Conservation (phyloP, 2,329 filamentous ascomycete species). For the Penicillium verrucosum region DNA sequence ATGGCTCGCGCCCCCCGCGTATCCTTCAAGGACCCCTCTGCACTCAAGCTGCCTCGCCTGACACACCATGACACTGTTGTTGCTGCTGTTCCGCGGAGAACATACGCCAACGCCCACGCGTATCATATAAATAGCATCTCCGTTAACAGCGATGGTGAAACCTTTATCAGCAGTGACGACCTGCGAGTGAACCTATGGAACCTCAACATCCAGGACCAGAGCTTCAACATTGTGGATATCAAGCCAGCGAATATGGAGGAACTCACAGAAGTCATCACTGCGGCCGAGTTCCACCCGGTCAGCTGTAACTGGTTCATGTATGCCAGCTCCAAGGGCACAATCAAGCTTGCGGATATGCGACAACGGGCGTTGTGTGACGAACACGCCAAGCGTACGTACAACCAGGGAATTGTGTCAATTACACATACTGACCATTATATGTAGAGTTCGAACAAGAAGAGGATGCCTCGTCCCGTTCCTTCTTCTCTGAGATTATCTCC, state of each 20-base stretch:
- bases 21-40: conserved; percentile 74
- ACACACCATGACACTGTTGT: conserved; percentile 99
- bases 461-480: conserved; percentile 91
- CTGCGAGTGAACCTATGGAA: conserved; percentile 98
- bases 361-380: conserved; percentile 94
- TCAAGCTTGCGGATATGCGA: conserved; percentile 98
- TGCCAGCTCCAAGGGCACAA: conserved; percentile 96
- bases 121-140: conserved; percentile 99
- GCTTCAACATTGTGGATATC: conserved; percentile 99
- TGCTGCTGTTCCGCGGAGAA: conserved; percentile 89
- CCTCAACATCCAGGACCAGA: conserved; percentile 97
- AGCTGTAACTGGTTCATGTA: conserved; percentile 99
- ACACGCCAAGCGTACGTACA: conserved; percentile 80
- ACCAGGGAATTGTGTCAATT: conserved; percentile 8
- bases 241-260: conserved; percentile 99
- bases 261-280: conserved; percentile 96
- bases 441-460: conserved; percentile 98
- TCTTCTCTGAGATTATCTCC: conserved; percentile 99
- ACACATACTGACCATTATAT: background rate
- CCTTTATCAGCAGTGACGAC: conserved; percentile 98
- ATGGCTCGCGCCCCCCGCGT: conserved; percentile 68
- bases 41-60: conserved; percentile 89
- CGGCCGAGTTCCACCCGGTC: conserved; percentile 91
- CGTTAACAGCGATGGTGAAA: conserved; percentile 99
- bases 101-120: conserved; percentile 96